Base-by-base conservation (phyloP, 208 protist species). In the Trypanosoma congolense region DNA sequence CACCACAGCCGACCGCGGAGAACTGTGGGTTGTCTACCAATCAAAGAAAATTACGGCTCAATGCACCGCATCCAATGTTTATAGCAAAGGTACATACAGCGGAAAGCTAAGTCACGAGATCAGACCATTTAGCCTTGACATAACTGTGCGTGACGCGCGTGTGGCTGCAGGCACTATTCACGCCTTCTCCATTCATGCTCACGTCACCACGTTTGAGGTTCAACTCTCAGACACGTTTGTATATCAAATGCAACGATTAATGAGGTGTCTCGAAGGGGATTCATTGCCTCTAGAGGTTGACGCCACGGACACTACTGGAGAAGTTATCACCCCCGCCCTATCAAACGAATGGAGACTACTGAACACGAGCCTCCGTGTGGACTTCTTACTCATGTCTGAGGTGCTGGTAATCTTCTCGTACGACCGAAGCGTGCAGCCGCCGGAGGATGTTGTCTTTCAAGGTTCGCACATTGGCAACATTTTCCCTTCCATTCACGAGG, bases 401-500 rank as follows among this genome's bases (percentile, higher is more conserved):
- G 61, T 74, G 19, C 49, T 49, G 29, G 24, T 79, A 36, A 57
- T 80, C 54, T 19, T 83, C 6, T 78, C 65, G 40, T 87, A 75
- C 61, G 79, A 87, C 55, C 69, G 79, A 26, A 79, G 63, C 31
- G 62, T 67, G 21, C 38, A 38, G 1, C 75, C 79, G 8, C 75
- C 75, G 18, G 53, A 77, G n/a, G 75, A 82, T 52, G 64, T 76
- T 30, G 25, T 87, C 26, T 60, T 87, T 18, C 58, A 63, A 41
- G 67, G 70, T 47, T 82, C 75, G 4, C 51, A 57, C 2, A 51
- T 87, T 3, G 63, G 60, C 9, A 64, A 57, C 19, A 46, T 87
- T 28, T 67, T 87, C 29, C 79, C 75, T 4, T 83, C 75, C n/a
- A 59, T 87, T 19, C 70, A 78, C 36, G 65, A 74, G 24, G 80